These are phyloP conservation scores for Epichloe sp. DNA, from an alignment of 2,329 filamentous ascomycete species.

Conservation along the genomic window DNA sequence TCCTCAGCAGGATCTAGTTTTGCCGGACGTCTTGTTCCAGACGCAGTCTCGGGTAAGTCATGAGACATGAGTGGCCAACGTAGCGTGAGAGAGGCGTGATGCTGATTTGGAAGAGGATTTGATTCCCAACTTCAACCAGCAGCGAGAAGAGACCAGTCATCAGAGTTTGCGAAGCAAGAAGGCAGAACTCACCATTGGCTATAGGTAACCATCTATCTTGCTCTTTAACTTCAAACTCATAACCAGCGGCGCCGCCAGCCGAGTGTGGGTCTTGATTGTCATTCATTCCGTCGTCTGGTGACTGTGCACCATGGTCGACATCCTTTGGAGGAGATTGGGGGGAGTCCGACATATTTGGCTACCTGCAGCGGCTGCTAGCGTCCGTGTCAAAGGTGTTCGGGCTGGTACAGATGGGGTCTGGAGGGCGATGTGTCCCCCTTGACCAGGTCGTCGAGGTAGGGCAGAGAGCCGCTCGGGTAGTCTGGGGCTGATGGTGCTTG, in stretches of 20 bases:
- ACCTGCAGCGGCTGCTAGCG: slow-evolving; percentile 51
- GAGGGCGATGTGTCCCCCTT: slow-evolving; percentile 42
- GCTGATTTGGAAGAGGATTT: slow-evolving; percentile 11
- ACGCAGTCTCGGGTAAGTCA: slow-evolving; percentile 40
- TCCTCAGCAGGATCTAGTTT: slow-evolving; percentile 37
- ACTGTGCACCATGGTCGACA: slow-evolving; percentile 85
- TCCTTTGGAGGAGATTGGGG: slow-evolving; percentile 82
- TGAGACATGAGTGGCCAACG: slow-evolving; percentile 41
- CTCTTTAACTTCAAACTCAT: slow-evolving; percentile 98
- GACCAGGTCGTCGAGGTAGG: slow-evolving; percentile 44
- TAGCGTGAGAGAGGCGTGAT: slow-evolving; percentile 18
- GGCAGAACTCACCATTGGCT: slow-evolving; percentile 83
- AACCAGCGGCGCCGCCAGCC: slow-evolving; percentile 49
- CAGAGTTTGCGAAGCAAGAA: slow-evolving; percentile 13
- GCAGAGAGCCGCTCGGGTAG: slow-evolving; percentile 26
- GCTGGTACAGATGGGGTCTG: slow-evolving; percentile 38
- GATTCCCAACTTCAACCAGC: not conserved
- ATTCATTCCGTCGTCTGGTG: slow-evolving; percentile 94
- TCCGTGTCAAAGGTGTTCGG: slow-evolving; percentile 45
- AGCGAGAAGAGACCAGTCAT: not conserved
- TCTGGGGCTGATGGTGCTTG: slow-evolving; percentile 18
- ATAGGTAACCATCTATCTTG: slow-evolving; percentile 99
- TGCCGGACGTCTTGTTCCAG: slow-evolving; percentile 33
- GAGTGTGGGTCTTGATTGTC: slow-evolving; percentile 67
- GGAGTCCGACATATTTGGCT: slow-evolving; percentile 84